Conservation (phyloP, 768 basidiomycete genomes). For the Inosperma sp. region DNA sequence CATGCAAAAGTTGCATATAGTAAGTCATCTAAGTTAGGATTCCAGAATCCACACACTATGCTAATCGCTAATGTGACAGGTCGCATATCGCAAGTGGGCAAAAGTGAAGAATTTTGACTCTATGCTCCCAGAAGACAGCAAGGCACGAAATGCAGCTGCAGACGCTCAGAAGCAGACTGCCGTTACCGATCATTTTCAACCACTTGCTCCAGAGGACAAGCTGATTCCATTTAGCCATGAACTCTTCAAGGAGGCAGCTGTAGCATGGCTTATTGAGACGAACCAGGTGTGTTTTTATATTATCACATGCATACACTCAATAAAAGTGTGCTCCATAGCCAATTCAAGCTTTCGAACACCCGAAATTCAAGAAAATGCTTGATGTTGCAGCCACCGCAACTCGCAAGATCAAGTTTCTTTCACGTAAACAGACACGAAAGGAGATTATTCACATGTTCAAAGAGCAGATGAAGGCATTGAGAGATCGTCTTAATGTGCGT, state of each 20-base stretch:
- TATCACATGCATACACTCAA: background rate
- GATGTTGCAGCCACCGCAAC: slow-evolving; percentile 25
- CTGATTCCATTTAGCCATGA: slow-evolving; percentile 20
- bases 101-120: slow-evolving; percentile 10
- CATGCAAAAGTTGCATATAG: background rate
- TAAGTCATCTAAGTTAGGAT: background rate
- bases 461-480: background rate
- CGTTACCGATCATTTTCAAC: background rate
- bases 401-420: slow-evolving; percentile 24
- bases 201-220: background rate
- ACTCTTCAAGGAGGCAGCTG: slow-evolving; percentile 24
- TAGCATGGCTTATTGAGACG: slow-evolving; percentile 34
- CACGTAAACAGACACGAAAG: slow-evolving; percentile 16
- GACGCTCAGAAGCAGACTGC: background rate
- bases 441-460: slow-evolving; percentile 21
- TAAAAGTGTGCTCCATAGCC: background rate
- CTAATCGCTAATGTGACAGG: background rate
- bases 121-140: slow-evolving; percentile 10
- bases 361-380: slow-evolving; percentile 21
- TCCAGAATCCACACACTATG: background rate
- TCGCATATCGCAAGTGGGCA: slow-evolving; percentile 10
- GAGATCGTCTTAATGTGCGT: slow-evolving; percentile 6
- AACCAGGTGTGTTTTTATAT: slow-evolving; percentile 27
- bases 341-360: slow-evolving; percentile 20
- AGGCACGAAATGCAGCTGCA: slow-evolving; percentile 1